phyloP scores from a whole-genome alignment of 2,329 filamentous ascomycete species.

The Fusarium circinatum region DNA sequence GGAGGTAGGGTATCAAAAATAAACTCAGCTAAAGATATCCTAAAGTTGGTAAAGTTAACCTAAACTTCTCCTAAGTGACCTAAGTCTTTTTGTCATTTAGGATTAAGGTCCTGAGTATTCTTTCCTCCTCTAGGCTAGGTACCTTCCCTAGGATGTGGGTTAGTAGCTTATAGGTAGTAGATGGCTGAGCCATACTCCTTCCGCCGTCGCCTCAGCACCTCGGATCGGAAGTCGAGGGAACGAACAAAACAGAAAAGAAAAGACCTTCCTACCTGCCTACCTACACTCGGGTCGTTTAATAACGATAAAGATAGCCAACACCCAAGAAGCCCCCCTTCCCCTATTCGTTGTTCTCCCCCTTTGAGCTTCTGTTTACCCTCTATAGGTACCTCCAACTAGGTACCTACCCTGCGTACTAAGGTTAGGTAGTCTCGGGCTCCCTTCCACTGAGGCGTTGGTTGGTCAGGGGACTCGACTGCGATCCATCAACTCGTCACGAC shows the following conservation, averaged over 20 bases:
- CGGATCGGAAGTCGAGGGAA: constrained; percentile 18
- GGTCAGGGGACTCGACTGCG: constrained; percentile 20
- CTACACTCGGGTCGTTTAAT: constrained; percentile 30
- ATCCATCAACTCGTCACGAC: constrained; percentile 1
- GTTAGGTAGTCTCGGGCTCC: constrained; percentile 2
- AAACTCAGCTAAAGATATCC: too few relatives aligned
- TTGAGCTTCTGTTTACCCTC: background rate
- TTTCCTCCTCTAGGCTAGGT: too few relatives aligned
- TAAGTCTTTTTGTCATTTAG: too few relatives aligned
- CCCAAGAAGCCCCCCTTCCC: constrained; percentile 3
- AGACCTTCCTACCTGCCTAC: constrained; percentile 23
- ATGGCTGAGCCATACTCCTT: background rate
- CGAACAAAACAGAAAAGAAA: background rate
- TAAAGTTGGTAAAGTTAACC: too few relatives aligned
- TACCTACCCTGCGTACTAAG: background rate
- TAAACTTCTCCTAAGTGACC: too few relatives aligned
- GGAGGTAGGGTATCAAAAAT: too few relatives aligned
- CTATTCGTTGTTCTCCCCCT: background rate
- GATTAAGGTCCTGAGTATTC: too few relatives aligned
- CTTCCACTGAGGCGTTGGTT: constrained; percentile 21
- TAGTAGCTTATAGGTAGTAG: too few relatives aligned
- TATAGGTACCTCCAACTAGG: background rate
- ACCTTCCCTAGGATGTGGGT: too few relatives aligned
- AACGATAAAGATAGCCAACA: constrained; percentile 5
- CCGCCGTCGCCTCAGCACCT: constrained; percentile 11